Evolutionary conservation across 2,329 filamentous ascomycete species (phyloP), one percentile per base, ranked within the genome.

Genomic region (Penicillium sp.): DNA sequence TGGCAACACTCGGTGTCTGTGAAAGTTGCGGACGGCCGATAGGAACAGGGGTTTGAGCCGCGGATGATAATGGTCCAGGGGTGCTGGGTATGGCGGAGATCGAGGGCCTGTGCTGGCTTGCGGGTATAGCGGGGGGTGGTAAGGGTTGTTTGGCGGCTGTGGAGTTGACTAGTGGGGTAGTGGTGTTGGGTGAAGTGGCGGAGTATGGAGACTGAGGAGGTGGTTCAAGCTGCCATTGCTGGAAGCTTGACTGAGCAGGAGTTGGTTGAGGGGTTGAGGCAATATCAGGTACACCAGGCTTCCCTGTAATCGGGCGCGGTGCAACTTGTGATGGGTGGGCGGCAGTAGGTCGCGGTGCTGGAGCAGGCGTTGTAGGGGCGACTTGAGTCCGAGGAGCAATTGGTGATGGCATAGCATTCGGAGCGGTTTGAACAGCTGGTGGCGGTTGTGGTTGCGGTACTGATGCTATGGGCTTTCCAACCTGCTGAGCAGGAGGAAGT

Each of bases 161-260:
- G 5, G 63, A 55, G 10, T 44, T 60, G 43, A 61, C 16, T 51
- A 66, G 58, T 55, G 66, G 42, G 50, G 54, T 50, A 56, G 62
- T 33, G 53, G 61, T 54, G 25, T 66, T 58, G 19, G 70, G 64
- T 44, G 67, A 63, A 23, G 62, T 48, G 25, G 65, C 61, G 14
- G 68, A 59, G 37, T 69, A 69, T 46, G 70, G 67, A 11, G 70
- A 70, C 47, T 72, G 70, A 33, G 69, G 69, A 33, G 67, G 60
- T 53, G 64, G 63, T 50, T 74, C 70, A 8, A 73, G 62, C 29
- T 72, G 63, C 74, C 73, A 75, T 60, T 76, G 73, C 54, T 74
- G 73, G 57, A 74, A 72, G 50, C 65, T 73, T 39, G 69, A 68
- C 44, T 74, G 70, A 3, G 64, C 63, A 9, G 58, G 66, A 46